Evolutionary conservation across 345 rosid genomes (phyloP).

Genomic region (Melaleuca alternifolia): DNA sequence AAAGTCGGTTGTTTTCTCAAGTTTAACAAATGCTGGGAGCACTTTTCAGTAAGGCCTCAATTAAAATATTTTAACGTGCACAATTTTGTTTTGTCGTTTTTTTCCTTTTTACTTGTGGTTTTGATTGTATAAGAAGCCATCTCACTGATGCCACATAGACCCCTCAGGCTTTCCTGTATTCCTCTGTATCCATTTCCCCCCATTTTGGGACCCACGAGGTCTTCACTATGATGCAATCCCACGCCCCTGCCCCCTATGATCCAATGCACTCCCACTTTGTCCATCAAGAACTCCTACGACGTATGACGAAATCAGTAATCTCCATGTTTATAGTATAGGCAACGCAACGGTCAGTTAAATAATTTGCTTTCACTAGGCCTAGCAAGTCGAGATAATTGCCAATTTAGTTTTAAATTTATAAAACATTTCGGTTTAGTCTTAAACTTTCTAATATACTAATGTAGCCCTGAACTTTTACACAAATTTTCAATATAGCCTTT

Average conservation of each 20-base stretch:
- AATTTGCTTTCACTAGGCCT: too few species aligned
- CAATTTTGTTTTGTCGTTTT: background rate
- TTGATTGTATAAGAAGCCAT: background rate
- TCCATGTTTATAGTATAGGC: background rate
- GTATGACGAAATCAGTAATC: background rate
- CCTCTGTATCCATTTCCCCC: constrained; percentile 31
- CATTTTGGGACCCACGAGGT: background rate
- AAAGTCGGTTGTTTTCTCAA: too few species aligned
- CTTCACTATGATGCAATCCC: background rate
- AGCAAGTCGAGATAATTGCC: too few species aligned
- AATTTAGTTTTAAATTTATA: too few species aligned
- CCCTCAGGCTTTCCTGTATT: constrained; percentile 6
- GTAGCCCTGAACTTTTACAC: too few species aligned
- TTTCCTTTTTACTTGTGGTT: background rate
- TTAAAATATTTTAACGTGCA: background rate
- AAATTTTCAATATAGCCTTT: too few species aligned
- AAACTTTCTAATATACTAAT: too few species aligned
- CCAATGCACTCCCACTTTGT: background rate
- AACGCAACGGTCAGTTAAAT: background rate
- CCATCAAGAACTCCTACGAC: background rate
- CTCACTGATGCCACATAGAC: background rate
- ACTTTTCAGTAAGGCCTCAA: background rate
- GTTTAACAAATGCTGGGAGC: background rate
- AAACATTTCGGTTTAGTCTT: too few species aligned
- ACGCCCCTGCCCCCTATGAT: background rate